Evolutionary conservation across 208 protist genomes (phyloP).

Genomic region (Trypanosoma brucei): DNA sequence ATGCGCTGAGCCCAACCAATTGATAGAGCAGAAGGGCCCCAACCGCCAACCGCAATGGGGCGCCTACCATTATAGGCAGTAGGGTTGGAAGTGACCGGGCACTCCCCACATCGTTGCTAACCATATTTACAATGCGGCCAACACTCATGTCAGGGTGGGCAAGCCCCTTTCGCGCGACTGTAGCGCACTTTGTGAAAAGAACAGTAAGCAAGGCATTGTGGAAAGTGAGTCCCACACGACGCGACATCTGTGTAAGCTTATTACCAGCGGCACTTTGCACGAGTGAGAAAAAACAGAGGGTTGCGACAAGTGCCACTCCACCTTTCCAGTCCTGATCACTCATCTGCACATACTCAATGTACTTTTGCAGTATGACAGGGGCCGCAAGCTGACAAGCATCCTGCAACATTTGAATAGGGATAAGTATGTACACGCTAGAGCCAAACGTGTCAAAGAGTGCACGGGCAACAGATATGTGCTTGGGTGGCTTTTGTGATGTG

Average conservation of each 20-base stretch:
- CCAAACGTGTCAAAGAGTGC: conserved; percentile 35
- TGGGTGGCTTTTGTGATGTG: conserved; percentile 6
- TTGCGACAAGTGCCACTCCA: conserved; percentile 38
- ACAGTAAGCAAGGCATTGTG: conserved; percentile 50
- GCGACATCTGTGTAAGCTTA: conserved; percentile 48
- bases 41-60: conserved; percentile 63
- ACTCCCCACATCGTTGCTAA: conserved; percentile 63
- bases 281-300: conserved; percentile 39
- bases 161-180: conserved; percentile 29
- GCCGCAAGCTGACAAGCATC: conserved; percentile 39
- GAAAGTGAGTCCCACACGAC: conserved; percentile 41
- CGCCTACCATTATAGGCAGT: conserved; percentile 48
- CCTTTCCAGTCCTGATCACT: conserved; percentile 17
- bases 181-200: conserved; percentile 78
- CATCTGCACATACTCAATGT: conserved; percentile 16
- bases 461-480: conserved; percentile 28
- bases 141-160: conserved; percentile 64
- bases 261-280: conserved; percentile 42
- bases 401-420: conserved; percentile 41
- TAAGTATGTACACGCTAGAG: conserved; percentile 26
- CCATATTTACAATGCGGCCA: conserved; percentile 85
- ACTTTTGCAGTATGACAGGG: conserved; percentile 59
- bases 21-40: conserved; percentile 38
- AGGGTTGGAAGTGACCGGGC: conserved; percentile 40
- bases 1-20: conserved; percentile 57